Evolutionary conservation across 73 alveolate species (phyloP).

Genomic region (Paramecium sexaurelia): DNA sequence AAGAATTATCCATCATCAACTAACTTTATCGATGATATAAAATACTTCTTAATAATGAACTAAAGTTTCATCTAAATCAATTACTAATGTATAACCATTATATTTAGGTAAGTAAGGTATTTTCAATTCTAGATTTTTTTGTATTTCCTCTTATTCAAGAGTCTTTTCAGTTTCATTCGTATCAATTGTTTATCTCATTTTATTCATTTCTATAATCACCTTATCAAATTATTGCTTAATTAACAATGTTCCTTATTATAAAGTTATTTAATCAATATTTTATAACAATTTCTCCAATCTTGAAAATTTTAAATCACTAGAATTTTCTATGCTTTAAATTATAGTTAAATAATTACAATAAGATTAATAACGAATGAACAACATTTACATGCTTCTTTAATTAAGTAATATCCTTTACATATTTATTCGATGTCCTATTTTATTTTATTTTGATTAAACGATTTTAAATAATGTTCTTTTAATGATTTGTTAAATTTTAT

Average conservation of each 20-base stretch:
- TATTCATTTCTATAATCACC: background rate
- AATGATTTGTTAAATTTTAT: background rate
- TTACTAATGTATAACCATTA: background rate
- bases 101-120: slow-evolving; percentile 20
- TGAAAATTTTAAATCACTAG: background rate
- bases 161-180: background rate
- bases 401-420: background rate
- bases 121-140: background rate
- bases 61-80: slow-evolving; percentile 52
- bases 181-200: background rate
- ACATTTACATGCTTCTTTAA: slow-evolving; percentile 14
- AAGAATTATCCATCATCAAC: slow-evolving; percentile 74
- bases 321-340: background rate
- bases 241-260: background rate
- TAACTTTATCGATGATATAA: background rate
- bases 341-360: background rate
- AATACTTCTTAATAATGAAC: slow-evolving; percentile 55
- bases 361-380: slow-evolving; percentile 16
- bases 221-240: background rate
- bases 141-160: background rate
- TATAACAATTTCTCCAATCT: background rate
- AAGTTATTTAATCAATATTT: background rate
- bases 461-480: background rate
- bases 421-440: background rate
- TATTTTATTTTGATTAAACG: background rate